Percentiles rank a stretch among this genome's conserved stretches.
phyloP scores from a whole-genome alignment of 2,329 filamentous ascomycete species.

The Colletotrichum sublineola region DNA sequence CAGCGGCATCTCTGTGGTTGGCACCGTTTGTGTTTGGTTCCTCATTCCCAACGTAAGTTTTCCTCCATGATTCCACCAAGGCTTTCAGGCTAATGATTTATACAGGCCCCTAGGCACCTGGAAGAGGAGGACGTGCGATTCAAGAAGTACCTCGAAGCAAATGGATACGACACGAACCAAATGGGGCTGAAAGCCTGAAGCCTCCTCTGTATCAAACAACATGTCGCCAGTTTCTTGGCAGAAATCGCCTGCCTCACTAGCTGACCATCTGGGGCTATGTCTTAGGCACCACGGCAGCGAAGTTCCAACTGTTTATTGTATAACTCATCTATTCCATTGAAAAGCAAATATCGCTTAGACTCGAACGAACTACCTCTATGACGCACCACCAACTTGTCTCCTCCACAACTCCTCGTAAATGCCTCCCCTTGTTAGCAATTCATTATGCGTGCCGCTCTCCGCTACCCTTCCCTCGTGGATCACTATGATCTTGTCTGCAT shows the following conservation, averaged over 20 bases:
- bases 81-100: background rate
- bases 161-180: conserved; percentile 43
- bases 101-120: conserved; percentile 42
- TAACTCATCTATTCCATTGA: background rate
- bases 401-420: conserved; percentile 67
- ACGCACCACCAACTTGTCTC: conserved; percentile 53
- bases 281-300: accelerated
- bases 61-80: too few relatives aligned
- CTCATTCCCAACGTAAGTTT: conserved; percentile 44
- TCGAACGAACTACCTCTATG: background rate
- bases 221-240: background rate
- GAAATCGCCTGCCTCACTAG: background rate
- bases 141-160: conserved; percentile 42
- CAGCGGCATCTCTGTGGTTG: conserved; percentile 46
- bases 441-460: conserved; percentile 36
- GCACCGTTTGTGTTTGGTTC: conserved; percentile 46
- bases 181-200: conserved; percentile 42
- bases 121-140: conserved; percentile 46
- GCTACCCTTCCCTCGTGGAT: conserved; percentile 23
- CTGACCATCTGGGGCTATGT: too few relatives aligned
- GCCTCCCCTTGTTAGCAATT: conserved; percentile 61
- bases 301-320: too few relatives aligned
- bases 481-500: conserved; percentile 24
- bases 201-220: background rate
- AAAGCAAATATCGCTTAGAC: background rate